Evolutionary conservation across 805 yeast genomes (phyloP).

Genomic region (Cyberlindnera samutprakarnensis): DNA sequence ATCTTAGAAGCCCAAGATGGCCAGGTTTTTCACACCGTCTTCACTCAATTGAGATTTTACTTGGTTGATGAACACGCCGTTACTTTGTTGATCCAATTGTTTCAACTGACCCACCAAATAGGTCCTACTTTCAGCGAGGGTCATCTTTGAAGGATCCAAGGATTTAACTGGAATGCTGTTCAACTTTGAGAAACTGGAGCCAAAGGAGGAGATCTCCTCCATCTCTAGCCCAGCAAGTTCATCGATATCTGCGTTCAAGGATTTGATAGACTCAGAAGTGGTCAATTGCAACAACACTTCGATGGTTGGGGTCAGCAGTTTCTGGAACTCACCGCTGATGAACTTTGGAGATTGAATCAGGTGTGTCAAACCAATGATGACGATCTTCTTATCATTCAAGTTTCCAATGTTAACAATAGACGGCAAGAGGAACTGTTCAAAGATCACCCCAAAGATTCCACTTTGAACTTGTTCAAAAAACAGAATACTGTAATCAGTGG

Average conservation of each 20-base stretch:
- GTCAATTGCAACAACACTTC: constrained; percentile 33
- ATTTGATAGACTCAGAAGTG: constrained; percentile 30
- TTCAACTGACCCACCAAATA: constrained; percentile 15
- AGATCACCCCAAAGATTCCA: constrained; percentile 46
- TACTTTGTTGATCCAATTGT: constrained; percentile 14
- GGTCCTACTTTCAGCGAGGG: constrained; percentile 10
- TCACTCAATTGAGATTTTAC: constrained; percentile 13
- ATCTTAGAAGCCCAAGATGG: constrained; percentile 11
- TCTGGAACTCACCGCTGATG: constrained; percentile 34
- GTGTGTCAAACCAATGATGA: constrained; percentile 41
- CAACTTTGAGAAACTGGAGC: constrained; percentile 75
- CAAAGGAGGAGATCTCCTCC: constrained; percentile 76
- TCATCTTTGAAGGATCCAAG: constrained; percentile 51
- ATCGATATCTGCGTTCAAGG: constrained; percentile 26
- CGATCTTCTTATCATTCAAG: constrained; percentile 47
- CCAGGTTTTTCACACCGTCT: constrained; percentile 13
- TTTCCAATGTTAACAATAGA: constrained; percentile 40
- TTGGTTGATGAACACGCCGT: constrained; percentile 12
- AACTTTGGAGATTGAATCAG: constrained; percentile 29
- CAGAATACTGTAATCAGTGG: constrained; percentile 46
- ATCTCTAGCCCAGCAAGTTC: constrained; percentile 38
- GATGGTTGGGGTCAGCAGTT: constrained; percentile 35
- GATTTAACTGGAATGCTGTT: constrained; percentile 52
- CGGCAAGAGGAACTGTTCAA: constrained; percentile 30
- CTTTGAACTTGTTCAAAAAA: constrained; percentile 70